Conservation (phyloP, 2,329 filamentous ascomycete genomes). For the Blastomyces emzantsi region DNA sequence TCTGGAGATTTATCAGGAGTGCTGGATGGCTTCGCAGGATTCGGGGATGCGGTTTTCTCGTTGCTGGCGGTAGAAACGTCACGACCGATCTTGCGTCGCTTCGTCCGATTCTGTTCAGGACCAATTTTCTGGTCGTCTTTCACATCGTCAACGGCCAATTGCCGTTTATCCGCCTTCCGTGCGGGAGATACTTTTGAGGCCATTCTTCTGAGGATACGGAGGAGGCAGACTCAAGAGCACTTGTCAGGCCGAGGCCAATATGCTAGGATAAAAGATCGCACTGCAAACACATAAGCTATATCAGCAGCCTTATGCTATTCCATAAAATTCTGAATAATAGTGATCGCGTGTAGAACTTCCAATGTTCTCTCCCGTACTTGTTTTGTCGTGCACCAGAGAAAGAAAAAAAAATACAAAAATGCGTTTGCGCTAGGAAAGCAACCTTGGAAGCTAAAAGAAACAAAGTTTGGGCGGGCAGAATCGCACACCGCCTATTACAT, state of each 20-base stretch:
- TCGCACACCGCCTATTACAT: background rate
- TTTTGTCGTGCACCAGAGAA: background rate
- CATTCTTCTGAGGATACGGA: background rate
- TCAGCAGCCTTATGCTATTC: background rate
- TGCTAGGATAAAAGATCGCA: background rate
- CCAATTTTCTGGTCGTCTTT: constrained; percentile 1
- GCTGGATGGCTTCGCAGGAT: background rate
- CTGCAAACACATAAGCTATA: background rate
- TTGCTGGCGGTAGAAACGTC: background rate
- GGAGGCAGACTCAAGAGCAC: background rate
- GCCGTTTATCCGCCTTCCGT: constrained; percentile 8
- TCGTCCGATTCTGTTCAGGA: constrained; percentile 9
- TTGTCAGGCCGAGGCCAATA: background rate
- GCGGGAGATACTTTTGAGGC: background rate
- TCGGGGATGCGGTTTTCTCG: background rate
- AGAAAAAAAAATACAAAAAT: background rate
- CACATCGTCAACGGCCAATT: constrained; percentile 2
- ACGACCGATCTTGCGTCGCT: constrained; percentile 6
- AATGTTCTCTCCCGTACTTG: background rate
- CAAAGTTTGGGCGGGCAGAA: no score
- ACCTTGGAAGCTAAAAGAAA: no score
- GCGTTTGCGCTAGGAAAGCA: background rate
- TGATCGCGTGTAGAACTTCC: background rate
- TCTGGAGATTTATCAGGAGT: background rate
- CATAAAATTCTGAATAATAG: background rate